Evolutionary conservation across 257 asterid species (phyloP).

Genomic region (Plantago major): DNA sequence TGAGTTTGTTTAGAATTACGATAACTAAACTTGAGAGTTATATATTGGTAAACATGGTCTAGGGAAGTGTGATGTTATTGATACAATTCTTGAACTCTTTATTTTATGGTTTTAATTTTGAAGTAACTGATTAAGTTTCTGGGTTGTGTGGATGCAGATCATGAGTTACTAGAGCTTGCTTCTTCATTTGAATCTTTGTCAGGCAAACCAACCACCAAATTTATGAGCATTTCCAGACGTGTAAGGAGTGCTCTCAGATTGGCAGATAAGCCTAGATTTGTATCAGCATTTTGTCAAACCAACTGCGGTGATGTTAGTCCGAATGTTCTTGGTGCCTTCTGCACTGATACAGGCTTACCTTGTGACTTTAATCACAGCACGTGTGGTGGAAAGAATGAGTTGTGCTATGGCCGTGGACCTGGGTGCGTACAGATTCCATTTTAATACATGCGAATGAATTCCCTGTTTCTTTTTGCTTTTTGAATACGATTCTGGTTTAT

Average conservation of each 20-base stretch:
- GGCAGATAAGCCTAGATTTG: slow-evolving; percentile 73
- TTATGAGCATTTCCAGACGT: slow-evolving; percentile 68
- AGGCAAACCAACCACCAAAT: slow-evolving; percentile 64
- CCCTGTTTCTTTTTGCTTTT: slow-evolving; percentile 5
- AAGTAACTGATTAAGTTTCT: too few species aligned
- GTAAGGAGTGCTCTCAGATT: slow-evolving; percentile 80
- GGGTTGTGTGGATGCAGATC: slow-evolving; percentile 54
- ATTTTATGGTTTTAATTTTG: background rate
- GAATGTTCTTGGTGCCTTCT: slow-evolving; percentile 96
- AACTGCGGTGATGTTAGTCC: slow-evolving; percentile 99
- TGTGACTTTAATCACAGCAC: slow-evolving; percentile 98
- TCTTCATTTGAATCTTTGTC: slow-evolving; percentile 69
- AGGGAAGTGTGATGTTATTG: slow-evolving; percentile 2
- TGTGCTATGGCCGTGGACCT: slow-evolving; percentile 97
- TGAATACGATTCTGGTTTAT: background rate
- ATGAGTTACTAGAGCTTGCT: slow-evolving; percentile 79
- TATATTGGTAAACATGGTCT: background rate
- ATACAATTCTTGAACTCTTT: background rate
- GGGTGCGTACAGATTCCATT: slow-evolving; percentile 48
- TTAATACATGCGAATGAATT: slow-evolving; percentile 6
- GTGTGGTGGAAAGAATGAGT: slow-evolving; percentile 92
- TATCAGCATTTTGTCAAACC: slow-evolving; percentile 92
- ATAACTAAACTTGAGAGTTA: background rate
- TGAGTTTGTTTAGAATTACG: background rate
- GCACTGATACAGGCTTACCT: slow-evolving; percentile 88